A percentile compares a stretch with the other conserved stretches of the same genome.
Evolutionary conservation across 225 moss, liverwort and hornwort genomes (phyloP).

Genomic region (Physcomitrellopsis africana): DNA sequence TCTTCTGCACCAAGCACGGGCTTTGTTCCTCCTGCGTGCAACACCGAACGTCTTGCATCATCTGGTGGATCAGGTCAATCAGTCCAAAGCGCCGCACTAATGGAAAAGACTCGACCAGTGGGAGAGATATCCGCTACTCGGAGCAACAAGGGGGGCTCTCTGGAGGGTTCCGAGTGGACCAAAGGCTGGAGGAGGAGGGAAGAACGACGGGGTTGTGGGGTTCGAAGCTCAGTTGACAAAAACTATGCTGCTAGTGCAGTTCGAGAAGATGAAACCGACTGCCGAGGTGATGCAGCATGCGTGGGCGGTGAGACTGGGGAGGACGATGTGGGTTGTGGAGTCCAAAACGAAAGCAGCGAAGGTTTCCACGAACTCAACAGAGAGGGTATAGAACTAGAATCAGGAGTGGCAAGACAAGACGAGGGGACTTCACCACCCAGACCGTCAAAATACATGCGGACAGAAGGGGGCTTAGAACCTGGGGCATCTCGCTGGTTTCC

Average conservation of each 20-base stretch:
- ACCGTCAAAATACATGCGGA: constrained; percentile 27
- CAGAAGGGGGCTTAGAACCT: constrained; percentile 31
- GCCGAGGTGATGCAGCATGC: background rate
- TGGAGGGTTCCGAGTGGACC: constrained; percentile 34
- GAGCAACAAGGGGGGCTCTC: constrained; percentile 6
- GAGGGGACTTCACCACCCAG: constrained; percentile 10
- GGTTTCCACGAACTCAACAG: constrained; percentile 12
- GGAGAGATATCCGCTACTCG: constrained; percentile 7
- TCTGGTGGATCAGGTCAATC: constrained; percentile 17
- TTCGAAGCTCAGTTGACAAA: background rate
- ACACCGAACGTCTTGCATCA: constrained; percentile 21
- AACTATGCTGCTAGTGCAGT: background rate
- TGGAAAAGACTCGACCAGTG: constrained; percentile 21
- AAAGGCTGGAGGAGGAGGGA: constrained; percentile 50
- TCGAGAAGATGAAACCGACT: constrained; percentile 20
- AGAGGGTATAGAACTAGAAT: background rate
- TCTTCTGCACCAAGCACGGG: constrained; percentile 13
- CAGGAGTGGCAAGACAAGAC: constrained; percentile 13
- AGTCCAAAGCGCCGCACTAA: background rate
- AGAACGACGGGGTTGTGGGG: constrained; percentile 30
- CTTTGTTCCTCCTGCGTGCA: constrained; percentile 18
- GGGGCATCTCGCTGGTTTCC: constrained; percentile 32
- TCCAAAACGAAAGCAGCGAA: constrained; percentile 6
- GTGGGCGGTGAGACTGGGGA: background rate
- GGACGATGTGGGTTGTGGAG: constrained; percentile 19